Base-by-base conservation (phyloP, 208 protist genomes). In the Sergeia podlipaevii region DNA sequence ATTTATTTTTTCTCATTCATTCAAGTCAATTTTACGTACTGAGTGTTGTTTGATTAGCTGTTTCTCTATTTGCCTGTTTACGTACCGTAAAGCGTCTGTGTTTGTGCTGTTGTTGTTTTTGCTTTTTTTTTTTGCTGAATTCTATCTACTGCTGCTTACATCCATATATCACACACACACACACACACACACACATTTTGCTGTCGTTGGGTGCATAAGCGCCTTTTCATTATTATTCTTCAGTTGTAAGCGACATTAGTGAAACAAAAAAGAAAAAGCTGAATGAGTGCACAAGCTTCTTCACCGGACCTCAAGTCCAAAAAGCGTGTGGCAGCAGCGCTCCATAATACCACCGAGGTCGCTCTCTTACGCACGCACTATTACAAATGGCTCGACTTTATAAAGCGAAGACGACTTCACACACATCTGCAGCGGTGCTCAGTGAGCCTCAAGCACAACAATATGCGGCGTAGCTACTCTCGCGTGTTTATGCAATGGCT, bases 401-500 rank as follows among this genome's bases (percentile, higher is more conserved):
- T 58, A 3, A 48, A 64, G 2, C 37, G 74, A 39, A 48, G 65
- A n/a, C 72, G 75, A 23, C 64, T 73, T 17, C 39, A 65, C 18
- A 64, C 37, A 0, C 85, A 93, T 61, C 56, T 87, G 38, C 78
- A 73, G 49, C 66, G 80, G 20, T 93, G 85, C 51, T 66, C 85
- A 7, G 77, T 52, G 2, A 47, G 77, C 32, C 57, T 93, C 42
- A 87, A 87, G 57, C 72, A 79, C 57, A 62, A 59, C 36, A 61
- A 44, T n/a, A 28, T 71, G 6, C 75, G 76, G 18, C 62, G 60
- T 7, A 54, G 53, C 39, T 83, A 80, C 42, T 59, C 51, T 23
- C 46, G 44, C 26, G 74, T 74, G 33, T 86, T 89, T 42, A 17
- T 88, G n/a, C 71, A 69, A 23, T 93, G 85, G 85, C 66, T 89